Conservation (phyloP, 192 early-diverging fungal species). For the Linnemannia schmuckeri region DNA sequence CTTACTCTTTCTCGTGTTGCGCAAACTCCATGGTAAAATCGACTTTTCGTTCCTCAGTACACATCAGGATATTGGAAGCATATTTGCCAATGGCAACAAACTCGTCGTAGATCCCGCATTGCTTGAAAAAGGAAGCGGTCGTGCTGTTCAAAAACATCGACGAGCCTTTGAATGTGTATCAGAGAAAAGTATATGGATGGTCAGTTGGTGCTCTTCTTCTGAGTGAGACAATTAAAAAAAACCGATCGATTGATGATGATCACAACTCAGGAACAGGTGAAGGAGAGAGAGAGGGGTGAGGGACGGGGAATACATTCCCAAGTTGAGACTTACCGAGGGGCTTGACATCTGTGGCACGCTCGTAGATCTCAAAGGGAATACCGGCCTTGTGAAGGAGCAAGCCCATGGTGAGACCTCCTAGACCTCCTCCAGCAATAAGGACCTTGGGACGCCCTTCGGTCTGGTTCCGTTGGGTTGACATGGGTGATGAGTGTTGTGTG, state of each 20-base stretch:
- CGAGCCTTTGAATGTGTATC: background rate
- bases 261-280: too few species aligned
- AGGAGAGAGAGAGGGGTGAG: too few species aligned
- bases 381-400: conserved; percentile 7
- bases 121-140: conserved; percentile 1
- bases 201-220: background rate
- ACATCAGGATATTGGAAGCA: background rate
- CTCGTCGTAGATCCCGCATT: conserved; percentile 14
- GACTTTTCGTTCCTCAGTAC: background rate
- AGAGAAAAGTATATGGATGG: background rate
- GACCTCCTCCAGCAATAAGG: conserved; percentile 20
- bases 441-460: background rate
- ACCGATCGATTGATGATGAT: too few species aligned
- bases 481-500: background rate
- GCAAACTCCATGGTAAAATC: background rate
- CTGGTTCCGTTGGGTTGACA: background rate
- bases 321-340: background rate
- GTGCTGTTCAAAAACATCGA: background rate
- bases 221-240: too few species aligned
- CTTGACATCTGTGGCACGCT: conserved; percentile 4
- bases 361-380: conserved; percentile 9
- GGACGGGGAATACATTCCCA: too few species aligned
- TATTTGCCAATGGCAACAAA: background rate
- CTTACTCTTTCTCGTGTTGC: background rate
- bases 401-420: conserved; percentile 5